A percentile compares a stretch with the other conserved stretches of the same genome.
phyloP scores from a whole-genome alignment of 768 basidiomycete species.

The Suillus bovinus region DNA sequence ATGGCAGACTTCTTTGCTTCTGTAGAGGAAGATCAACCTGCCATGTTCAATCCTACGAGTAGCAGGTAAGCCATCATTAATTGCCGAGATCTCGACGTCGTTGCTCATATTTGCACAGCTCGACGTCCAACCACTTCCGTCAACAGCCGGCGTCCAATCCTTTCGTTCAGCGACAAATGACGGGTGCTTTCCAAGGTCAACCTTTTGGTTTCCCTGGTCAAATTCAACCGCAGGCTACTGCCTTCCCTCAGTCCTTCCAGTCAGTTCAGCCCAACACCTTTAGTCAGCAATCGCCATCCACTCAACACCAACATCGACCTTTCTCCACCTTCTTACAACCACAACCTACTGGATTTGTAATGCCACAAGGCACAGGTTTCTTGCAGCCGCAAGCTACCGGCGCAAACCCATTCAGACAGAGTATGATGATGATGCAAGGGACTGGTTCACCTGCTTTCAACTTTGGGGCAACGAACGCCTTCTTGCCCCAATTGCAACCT shows the following conservation, averaged over 20 bases:
- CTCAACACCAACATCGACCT: constrained; percentile 47
- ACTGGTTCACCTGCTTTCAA: constrained; percentile 57
- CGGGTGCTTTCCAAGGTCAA: constrained; percentile 44
- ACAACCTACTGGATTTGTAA: constrained; percentile 48
- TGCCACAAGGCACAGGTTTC: constrained; percentile 46
- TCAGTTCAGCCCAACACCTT: constrained; percentile 26
- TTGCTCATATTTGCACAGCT: constrained; percentile 37
- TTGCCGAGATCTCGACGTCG: not conserved
- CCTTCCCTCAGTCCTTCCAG: constrained; percentile 46
- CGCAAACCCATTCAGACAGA: constrained; percentile 84
- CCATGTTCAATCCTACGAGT: constrained; percentile 67
- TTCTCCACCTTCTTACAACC: constrained; percentile 57
- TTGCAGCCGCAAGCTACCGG: constrained; percentile 58
- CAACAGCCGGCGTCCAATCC: constrained; percentile 72
- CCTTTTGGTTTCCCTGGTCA: constrained; percentile 42
- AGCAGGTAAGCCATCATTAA: constrained; percentile 40
- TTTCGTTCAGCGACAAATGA: constrained; percentile 63
- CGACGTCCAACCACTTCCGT: constrained; percentile 50
- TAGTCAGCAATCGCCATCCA: constrained; percentile 37
- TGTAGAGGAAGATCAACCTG: constrained; percentile 79
- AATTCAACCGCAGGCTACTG: constrained; percentile 56
- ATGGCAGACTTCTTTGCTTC: constrained; percentile 85
- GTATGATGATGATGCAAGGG: constrained; percentile 62
- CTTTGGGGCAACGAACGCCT: constrained; percentile 19
- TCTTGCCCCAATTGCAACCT: constrained; percentile 15